Conservation (phyloP, 2,329 filamentous ascomycete genomes). For the Aspergillus hortae region DNA sequence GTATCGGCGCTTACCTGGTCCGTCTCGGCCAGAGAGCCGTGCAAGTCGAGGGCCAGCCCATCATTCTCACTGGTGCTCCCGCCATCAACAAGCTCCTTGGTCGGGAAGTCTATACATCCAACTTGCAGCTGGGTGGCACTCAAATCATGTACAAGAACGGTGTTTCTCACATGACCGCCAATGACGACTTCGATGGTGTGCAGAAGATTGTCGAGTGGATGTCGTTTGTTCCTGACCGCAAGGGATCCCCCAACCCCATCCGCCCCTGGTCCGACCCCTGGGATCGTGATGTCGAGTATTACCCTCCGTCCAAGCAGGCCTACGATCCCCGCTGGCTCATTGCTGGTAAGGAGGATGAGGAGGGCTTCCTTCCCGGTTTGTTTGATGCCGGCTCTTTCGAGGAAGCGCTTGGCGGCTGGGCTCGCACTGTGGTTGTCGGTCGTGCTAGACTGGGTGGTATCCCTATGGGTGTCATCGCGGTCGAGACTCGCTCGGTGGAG, state of each 20-base stretch:
- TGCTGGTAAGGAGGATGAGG: conserved; percentile 74
- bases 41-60: conserved; percentile 97
- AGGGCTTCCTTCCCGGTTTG: conserved; percentile 83
- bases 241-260: conserved; percentile 88
- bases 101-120: conserved; percentile 97
- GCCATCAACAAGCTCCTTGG: conserved; percentile 98
- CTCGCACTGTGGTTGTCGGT: conserved; percentile 91
- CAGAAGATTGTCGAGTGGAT: conserved; percentile 98
- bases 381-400: conserved; percentile 98
- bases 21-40: conserved; percentile 97
- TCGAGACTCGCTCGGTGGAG: conserved; percentile 93
- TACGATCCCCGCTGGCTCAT: conserved; percentile 97
- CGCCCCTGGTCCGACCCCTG: conserved; percentile 79
- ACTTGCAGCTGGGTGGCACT: conserved; percentile 98
- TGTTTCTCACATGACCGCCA: conserved; percentile 98
- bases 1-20: conserved; percentile 98
- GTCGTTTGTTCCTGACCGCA: conserved; percentile 94
- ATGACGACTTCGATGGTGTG: conserved; percentile 95
- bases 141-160: conserved; percentile 99
- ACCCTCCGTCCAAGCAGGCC: conserved; percentile 72
- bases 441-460: conserved; percentile 96
- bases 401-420: conserved; percentile 95
- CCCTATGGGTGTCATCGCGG: conserved; percentile 95
- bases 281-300: conserved; percentile 88
- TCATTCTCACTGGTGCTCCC: conserved; percentile 95